Conservation (phyloP, 2,329 filamentous ascomycete species). For the Aureobasidium sp. region DNA sequence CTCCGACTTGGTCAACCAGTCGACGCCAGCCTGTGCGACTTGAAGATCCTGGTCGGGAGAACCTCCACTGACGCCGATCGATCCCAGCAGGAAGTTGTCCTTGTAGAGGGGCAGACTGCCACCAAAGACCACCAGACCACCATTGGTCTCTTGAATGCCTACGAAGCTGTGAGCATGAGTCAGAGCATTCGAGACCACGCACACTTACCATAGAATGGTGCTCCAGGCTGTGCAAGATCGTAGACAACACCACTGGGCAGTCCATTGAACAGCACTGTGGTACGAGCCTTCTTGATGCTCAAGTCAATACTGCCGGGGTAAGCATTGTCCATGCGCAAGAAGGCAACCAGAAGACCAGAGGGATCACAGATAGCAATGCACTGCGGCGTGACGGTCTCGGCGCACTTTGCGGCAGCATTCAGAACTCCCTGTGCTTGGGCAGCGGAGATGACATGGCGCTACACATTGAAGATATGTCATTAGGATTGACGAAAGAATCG, state of each 20-base stretch:
- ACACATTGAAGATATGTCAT: background rate
- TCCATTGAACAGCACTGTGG: constrained; percentile 25
- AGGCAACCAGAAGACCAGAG: constrained; percentile 24
- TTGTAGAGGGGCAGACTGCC: constrained; percentile 24
- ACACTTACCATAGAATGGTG: constrained; percentile 9
- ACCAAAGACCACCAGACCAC: constrained; percentile 26
- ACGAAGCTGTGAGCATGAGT: background rate
- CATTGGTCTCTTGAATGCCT: constrained; percentile 25
- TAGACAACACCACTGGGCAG: constrained; percentile 23
- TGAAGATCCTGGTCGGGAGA: constrained; percentile 25
- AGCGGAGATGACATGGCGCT: constrained; percentile 24
- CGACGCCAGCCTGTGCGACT: constrained; percentile 17
- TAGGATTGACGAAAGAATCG: background rate
- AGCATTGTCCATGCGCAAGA: constrained; percentile 28
- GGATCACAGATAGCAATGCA: constrained; percentile 26
- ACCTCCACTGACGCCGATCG: constrained; percentile 26
- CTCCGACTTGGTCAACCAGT: constrained; percentile 4
- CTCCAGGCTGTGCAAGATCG: constrained; percentile 23
- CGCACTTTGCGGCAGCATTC: constrained; percentile 19
- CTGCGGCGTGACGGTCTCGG: constrained; percentile 19
- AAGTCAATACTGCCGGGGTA: constrained; percentile 24
- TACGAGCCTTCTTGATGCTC: constrained; percentile 27
- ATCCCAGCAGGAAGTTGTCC: constrained; percentile 24
- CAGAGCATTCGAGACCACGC: background rate
- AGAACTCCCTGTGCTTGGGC: constrained; percentile 24